Evolutionary conservation across 345 rosid genomes (phyloP), one percentile per base, ranked within the genome.

Genomic region (Murraya koenigii): DNA sequence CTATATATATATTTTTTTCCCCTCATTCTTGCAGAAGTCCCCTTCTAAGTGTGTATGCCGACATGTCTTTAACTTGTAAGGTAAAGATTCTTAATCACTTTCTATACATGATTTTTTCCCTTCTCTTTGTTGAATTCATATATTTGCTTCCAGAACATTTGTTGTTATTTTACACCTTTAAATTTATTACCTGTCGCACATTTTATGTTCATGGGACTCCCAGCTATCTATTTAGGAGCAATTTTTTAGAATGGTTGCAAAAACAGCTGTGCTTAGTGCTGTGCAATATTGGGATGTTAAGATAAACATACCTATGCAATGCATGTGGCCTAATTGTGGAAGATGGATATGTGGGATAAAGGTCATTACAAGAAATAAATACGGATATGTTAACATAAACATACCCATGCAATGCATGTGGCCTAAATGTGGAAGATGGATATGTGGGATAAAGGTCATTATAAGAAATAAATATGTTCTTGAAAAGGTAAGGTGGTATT

Each of bases 51-150:
- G 98, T 93, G 66, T 95, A 95, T 80, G 99, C 99, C 1, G 99
- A 95, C 83, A 95, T 95, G 98, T 95, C 99, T 0, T 88, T 91
- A 25, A 87, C 98, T 35, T 93, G 99, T 52, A 95, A 95, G 97
- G 98, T 95, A 85, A 86, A 77, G 17, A 58, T 38, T 28, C 30
- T 49, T 11, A 75, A n/a, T 72, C 38, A 7, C 65, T 35, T 49
- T 26, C 59, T 22, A 61, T 74, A 26, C 33, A 61, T 70, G 8
- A 28, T 59, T 39, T 30, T 4, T 3, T 55, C 72, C 36, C 33
- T n/a, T 35, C 17, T 77, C 47, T 38, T 23, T 64, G 33, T 67
- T 74, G 55, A 81, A 74, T 64, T 66, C 58, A 23, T 36, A 6
- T 55, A 58, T 80, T 49, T 64, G n/a, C 41, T 36, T 15, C 10